A percentile compares a stretch with the other conserved stretches of the same genome.
phyloP scores from a whole-genome alignment of 148 eudicot genomes.

The Amaranthus hypochondriacus region DNA sequence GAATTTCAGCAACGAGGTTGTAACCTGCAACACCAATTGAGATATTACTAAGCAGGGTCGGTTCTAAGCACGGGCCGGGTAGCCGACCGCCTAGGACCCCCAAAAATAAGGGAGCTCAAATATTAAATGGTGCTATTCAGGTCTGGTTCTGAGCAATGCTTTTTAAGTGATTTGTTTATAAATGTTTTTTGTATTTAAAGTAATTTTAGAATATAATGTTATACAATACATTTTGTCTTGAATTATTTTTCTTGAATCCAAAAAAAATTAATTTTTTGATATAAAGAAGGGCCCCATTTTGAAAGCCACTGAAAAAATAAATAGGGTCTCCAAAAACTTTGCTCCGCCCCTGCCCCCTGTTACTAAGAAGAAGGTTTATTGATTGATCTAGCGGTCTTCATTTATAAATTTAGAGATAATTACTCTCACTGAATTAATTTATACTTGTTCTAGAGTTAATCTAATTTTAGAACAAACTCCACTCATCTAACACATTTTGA shows the following conservation, averaged over 20 bases:
- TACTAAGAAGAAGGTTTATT: background rate
- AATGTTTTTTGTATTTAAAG: background rate
- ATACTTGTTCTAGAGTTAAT: no score
- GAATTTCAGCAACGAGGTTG: conserved; percentile 81
- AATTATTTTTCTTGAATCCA: no score
- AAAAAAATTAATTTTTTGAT: no score
- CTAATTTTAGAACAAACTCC: no score
- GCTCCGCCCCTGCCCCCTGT: background rate
- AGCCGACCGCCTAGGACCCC: background rate
- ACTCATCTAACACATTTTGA: background rate
- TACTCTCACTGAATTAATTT: no score
- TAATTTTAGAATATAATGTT: background rate
- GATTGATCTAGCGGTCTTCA: no score
- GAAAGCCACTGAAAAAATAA: no score
- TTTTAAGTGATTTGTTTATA: background rate
- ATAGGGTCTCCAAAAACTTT: no score
- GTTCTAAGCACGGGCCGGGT: background rate
- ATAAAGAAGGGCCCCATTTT: no score
- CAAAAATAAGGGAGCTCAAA: background rate
- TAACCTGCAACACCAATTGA: conserved; percentile 54
- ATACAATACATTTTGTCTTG: no score
- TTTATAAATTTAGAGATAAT: no score
- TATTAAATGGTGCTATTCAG: no score
- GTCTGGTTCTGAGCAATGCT: background rate
- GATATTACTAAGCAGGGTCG: conserved; percentile 3